A percentile compares a stretch with the other conserved stretches of the same genome.
Evolutionary conservation across 805 yeast genomes (phyloP).

Genomic region (Saturnispora ahearnii): DNA sequence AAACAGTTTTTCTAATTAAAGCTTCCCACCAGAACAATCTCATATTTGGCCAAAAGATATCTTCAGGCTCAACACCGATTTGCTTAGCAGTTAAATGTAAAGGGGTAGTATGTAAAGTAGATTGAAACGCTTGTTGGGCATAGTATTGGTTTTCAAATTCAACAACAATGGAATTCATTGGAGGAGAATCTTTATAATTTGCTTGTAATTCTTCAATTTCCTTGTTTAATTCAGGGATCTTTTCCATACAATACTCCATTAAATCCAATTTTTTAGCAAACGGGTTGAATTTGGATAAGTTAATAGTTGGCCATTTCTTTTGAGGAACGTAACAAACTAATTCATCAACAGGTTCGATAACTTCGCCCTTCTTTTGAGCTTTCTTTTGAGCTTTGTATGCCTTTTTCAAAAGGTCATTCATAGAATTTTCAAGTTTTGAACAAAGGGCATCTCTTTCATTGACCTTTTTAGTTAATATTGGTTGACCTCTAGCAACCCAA

Average conservation of each 20-base stretch:
- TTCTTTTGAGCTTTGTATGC: slow-evolving; percentile 59
- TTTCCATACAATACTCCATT: slow-evolving; percentile 46
- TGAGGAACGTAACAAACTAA: slow-evolving; percentile 52
- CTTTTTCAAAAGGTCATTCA: slow-evolving; percentile 43
- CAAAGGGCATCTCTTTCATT: slow-evolving; percentile 53
- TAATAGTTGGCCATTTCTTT: slow-evolving; percentile 58
- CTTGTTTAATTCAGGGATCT: slow-evolving; percentile 46
- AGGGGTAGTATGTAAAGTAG: slow-evolving; percentile 56
- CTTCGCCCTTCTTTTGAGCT: slow-evolving; percentile 55
- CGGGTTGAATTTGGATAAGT: slow-evolving; percentile 24
- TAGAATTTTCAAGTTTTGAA: slow-evolving; percentile 55
- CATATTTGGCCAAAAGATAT: slow-evolving; percentile 64
- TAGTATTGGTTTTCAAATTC: slow-evolving; percentile 69
- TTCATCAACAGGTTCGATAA: slow-evolving; percentile 37
- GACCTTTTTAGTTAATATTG: slow-evolving; percentile 47
- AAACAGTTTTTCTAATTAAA: slow-evolving; percentile 42
- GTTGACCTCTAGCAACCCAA: slow-evolving; percentile 64
- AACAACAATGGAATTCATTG: slow-evolving; percentile 75
- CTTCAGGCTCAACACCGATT: slow-evolving; percentile 55
- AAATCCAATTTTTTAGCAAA: slow-evolving; percentile 57
- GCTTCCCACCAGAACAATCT: slow-evolving; percentile 78
- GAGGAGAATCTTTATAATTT: slow-evolving; percentile 36
- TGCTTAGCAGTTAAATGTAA: slow-evolving; percentile 50
- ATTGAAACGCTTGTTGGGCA: slow-evolving; percentile 66
- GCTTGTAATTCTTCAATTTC: slow-evolving; percentile 51